A percentile compares a stretch with the other conserved stretches of the same genome.
Conservation (phyloP, 495 filamentous ascomycete species). For the Penicillium lividum region DNA sequence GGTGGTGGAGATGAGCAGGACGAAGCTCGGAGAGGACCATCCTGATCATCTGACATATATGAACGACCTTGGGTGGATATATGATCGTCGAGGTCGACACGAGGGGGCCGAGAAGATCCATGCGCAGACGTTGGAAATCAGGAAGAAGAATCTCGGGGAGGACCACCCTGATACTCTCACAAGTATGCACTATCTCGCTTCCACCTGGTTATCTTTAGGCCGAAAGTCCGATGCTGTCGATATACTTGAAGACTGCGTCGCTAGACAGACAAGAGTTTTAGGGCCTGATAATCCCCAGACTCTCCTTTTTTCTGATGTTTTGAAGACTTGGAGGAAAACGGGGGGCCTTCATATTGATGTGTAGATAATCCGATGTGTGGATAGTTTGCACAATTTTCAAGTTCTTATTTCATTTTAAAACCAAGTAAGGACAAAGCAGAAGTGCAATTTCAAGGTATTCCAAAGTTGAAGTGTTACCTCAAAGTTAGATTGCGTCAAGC, state of each 20-base stretch:
- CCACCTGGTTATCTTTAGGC: neutral
- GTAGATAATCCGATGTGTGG: too few species aligned
- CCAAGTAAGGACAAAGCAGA: too few species aligned
- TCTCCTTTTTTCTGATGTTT: neutral
- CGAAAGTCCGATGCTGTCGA: neutral
- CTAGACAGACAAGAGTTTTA: neutral
- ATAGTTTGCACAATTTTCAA: too few species aligned
- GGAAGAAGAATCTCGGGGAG: neutral
- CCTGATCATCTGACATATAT: neutral
- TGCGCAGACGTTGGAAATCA: neutral
- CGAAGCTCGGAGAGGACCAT: too few species aligned
- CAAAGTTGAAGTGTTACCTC: too few species aligned
- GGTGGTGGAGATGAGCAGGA: too few species aligned
- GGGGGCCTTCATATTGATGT: too few species aligned
- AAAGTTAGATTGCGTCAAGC: too few species aligned
- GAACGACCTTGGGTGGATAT: too few species aligned
- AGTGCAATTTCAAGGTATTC: too few species aligned
- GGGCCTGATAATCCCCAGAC: neutral
- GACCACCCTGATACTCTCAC: neutral
- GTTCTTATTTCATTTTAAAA: too few species aligned
- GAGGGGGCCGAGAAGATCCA: neutral
- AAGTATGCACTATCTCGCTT: neutral
- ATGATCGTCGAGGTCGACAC: too few species aligned
- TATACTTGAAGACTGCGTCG: neutral
- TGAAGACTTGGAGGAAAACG: neutral